Evolutionary conservation across 2,329 filamentous ascomycete genomes (phyloP).

Genomic region (Hypoxylon sp.): DNA sequence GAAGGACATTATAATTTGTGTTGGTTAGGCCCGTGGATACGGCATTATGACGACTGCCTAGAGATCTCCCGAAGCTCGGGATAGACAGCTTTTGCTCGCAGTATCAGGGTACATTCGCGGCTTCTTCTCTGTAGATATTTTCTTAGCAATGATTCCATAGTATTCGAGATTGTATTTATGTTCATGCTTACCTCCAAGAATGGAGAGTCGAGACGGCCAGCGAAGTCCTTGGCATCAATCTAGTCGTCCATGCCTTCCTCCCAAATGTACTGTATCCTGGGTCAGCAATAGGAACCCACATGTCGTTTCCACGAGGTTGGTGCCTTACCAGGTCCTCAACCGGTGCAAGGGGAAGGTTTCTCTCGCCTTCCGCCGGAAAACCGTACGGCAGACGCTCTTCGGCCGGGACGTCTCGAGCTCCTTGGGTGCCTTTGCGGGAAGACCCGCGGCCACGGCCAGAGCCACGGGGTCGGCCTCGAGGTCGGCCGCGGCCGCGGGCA

Average conservation of each 20-base stretch:
- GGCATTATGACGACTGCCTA: not conserved
- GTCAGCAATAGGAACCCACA: not conserved
- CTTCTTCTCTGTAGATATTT: not conserved
- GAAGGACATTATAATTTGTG: too few relatives aligned
- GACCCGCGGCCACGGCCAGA: slow-evolving; percentile 2
- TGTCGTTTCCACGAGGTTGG: not conserved
- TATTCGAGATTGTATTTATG: not conserved
- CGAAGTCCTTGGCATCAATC: not conserved
- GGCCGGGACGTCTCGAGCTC: not conserved
- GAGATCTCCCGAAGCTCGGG: too few relatives aligned
- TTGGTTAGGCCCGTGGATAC: not conserved
- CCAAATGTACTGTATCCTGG: not conserved
- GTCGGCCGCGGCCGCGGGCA: not conserved
- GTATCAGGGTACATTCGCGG: not conserved
- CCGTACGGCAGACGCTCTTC: slow-evolving; percentile 29
- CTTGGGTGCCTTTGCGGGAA: not conserved
- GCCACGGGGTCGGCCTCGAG: not conserved
- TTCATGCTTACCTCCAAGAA: not conserved
- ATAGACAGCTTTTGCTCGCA: not conserved
- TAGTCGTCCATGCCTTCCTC: not conserved
- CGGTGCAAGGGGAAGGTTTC: not conserved
- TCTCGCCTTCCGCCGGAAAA: slow-evolving; percentile 4
- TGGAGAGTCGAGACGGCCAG: not conserved
- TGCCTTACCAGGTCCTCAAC: not conserved
- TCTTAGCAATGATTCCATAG: not conserved